Evolutionary conservation across 1,284 basidiomycete genomes (phyloP), one percentile per base, ranked within the genome.

Genomic region (Xerocomus nothofagi): DNA sequence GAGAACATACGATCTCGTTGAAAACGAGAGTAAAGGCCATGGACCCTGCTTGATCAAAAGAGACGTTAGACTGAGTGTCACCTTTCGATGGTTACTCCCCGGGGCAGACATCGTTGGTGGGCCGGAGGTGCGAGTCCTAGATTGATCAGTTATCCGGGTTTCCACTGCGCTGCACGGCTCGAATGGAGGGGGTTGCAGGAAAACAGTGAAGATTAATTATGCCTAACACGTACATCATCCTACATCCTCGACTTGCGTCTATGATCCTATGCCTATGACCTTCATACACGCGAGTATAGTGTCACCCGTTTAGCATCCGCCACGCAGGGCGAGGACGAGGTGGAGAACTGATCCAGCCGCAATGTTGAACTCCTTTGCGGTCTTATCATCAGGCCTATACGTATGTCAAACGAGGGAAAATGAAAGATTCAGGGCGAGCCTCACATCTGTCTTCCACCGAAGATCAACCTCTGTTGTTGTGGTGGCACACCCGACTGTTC

Each of bases 401-500:
- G n/a, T 39, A 39, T 7, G n/a, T 53, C 37, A 44, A 50, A 31
- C 39, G 26, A 27, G 50, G 42, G 21, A 40, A 26, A 21, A 20
- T 42, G 24, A 31, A 34, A 39, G 41, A 40, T 44, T 44, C 44
- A 15, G 31, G 32, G 39, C 41, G 17, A 31, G 18, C 80, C 93
- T 69, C 63, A 98, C 97, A 99, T 90, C 66, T 98, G 96, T 69
- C 96, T 86, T 39, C 97, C 97, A 62, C 84, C 75, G 69, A 91
- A 98, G 69, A 99, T 99, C 62, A 99, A 73, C 53, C 97, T 84
- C 70, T 99, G 97, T 71, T 99, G 97, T 33, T 81, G 91, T 53
- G 97, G 96, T 15, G 97, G 97, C 42, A 99, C 97, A 63, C 96
- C 97, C 34, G 95, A 96, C 73, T 99, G 97, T 75, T 98, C 96